Evolutionary conservation across 306 rosid species (phyloP), one percentile per base, ranked within the genome.

Genomic region (Fagus sylvatica): DNA sequence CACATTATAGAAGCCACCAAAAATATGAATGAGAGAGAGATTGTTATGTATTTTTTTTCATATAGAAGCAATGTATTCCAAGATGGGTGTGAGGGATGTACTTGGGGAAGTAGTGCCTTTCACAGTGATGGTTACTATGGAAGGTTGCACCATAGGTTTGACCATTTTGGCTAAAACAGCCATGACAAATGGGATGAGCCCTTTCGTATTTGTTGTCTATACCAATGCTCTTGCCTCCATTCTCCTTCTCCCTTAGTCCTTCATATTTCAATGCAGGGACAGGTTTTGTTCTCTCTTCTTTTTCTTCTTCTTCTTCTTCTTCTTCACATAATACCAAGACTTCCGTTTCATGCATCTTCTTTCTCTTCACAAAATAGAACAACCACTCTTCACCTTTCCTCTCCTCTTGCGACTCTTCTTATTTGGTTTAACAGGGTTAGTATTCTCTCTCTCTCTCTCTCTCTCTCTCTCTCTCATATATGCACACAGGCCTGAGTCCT

Each of bases 371-470:
- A 88, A 88, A 80, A 77, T 69, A 75, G 84, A 87, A 78, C 64
- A 34, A 55, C 80, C 90, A 78, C 7, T 86, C 78, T 85, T 90
- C 77, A 86, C 84, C 79, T 80, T 84, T 43, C 68, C 86, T 79
- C 83, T 90, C 79, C 83, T 94, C 65, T 41, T 81, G 77, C 74
- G 91, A 46, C 76, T 91, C 84, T 78, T 90, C 93, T 70, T 90
- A 43, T 72, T 94, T 64, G 94, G 96, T 67, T 79, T 94, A n/a
- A 88, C 84, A 28, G 98, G 96, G 97, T 93, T 77, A 19, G 84
- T 62, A 15, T 10, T 62, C 76, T 37, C 7, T 65, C 70, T 62
- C 67, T 28, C 16, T 41, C 40, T n/a, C 19, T 17, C 72, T 15
- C 46, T 15, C 36, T 16, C 13, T 62, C 39, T 49, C 61, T 37